Conservation (phyloP, 2,329 filamentous ascomycete species). For the Blastomyces gilchristii region DNA sequence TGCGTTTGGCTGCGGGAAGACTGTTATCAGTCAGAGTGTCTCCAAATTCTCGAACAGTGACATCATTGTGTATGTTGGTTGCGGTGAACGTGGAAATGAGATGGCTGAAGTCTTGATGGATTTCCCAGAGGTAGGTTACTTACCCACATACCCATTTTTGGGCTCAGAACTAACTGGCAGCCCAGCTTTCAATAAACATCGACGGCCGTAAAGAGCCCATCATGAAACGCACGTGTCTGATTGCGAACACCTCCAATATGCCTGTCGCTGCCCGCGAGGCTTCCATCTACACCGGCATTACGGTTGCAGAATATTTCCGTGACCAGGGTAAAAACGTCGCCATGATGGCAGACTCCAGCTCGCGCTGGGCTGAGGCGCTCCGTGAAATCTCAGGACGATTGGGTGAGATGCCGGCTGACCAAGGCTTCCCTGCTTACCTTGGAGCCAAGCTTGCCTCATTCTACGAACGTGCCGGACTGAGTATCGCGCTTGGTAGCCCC, state of each 20-base stretch:
- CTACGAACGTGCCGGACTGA: slow-evolving; percentile 94
- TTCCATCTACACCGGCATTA: slow-evolving; percentile 96
- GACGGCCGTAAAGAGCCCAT: slow-evolving; percentile 94
- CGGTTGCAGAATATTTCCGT: slow-evolving; percentile 90
- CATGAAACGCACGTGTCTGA: slow-evolving; percentile 98
- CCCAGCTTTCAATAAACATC: slow-evolving; percentile 74
- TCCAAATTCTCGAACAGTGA: slow-evolving; percentile 99
- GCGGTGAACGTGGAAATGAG: slow-evolving; percentile 91
- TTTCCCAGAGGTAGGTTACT: slow-evolving; percentile 63
- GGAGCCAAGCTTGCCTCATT: slow-evolving; percentile 95
- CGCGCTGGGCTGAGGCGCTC: slow-evolving; percentile 95
- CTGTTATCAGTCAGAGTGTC: slow-evolving; percentile 94
- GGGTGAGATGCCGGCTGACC: slow-evolving; percentile 98
- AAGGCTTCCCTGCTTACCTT: slow-evolving; percentile 97
- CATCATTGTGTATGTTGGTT: slow-evolving; percentile 95
- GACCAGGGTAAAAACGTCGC: slow-evolving; percentile 95
- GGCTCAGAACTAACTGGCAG: not conserved
- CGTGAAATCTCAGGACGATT: slow-evolving; percentile 98
- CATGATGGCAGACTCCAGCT: slow-evolving; percentile 99
- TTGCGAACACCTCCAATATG: slow-evolving; percentile 99
- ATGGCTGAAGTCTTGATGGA: slow-evolving; percentile 99
- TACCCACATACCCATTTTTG: not conserved
- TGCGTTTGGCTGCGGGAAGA: slow-evolving; percentile 98
- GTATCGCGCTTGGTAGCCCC: slow-evolving; percentile 75
- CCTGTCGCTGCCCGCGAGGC: slow-evolving; percentile 96